Evolutionary conservation across 108 stramenopile species (phyloP), one percentile per base, ranked within the genome.

Genomic region (Chaetoceros muelleri): DNA sequence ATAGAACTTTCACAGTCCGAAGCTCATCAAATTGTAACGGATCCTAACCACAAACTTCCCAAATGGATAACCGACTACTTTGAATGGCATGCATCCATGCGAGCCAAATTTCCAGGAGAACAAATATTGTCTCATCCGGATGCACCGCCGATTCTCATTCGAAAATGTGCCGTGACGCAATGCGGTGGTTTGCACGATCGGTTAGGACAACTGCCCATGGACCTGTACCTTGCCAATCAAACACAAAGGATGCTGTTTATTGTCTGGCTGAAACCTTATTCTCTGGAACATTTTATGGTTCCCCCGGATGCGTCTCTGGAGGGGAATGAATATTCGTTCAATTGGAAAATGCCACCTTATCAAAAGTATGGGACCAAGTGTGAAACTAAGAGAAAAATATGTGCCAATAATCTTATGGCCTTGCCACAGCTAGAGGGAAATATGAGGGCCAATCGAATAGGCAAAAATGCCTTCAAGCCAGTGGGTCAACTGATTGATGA

Each of bases 141-240:
- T 46, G 74, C 85, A 1, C 84, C 78, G 17, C 70, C 71, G 24
- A 23, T 88, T 1, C 60, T 92, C 17, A 65, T 85, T 51, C 75
- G 90, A 30, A 80, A 75, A 30, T 75, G 87, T 57, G 24, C 70
- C 22, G 2, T 49, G 10, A 82, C 81, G 18, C 31, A 73, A 0
- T 92, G 90, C 50, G 90, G 90, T n/a, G 90, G 90, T 2, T 66
- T 85, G n/a, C 74, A 87, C 20, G 90, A 92, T 76, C 73, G 90
- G 23, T 30, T 92, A 1, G 85, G 86, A 61, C 84, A 88, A 54
- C 73, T 92, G 51, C 85, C 90, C 8, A 84, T 74, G 65, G 85
- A 87, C 61, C 44, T 92, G 13, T 87, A 85, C 70, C 50, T 88
- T 25, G 90, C 86, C 2, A 78, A 85, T 65, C 75, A 81, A 48